phyloP scores from a whole-genome alignment of 192 early-diverging fungal species.

The Coemansia sp. region DNA sequence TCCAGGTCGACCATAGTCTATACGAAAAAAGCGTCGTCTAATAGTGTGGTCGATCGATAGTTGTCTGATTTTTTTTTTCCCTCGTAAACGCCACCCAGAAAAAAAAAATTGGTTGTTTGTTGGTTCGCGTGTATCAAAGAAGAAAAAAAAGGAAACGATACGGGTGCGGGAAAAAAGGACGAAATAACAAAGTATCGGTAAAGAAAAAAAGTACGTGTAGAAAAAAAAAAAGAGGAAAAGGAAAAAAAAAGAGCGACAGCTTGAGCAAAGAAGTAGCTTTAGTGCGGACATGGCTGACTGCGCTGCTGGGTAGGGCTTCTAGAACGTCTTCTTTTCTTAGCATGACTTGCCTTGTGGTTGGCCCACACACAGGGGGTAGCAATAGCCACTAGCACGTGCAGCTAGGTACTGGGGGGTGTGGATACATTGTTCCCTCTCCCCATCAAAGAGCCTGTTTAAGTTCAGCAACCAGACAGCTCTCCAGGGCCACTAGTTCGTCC shows the following conservation, averaged over 20 bases:
- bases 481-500: conserved; percentile 36
- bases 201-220: background rate
- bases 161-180: background rate
- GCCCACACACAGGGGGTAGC: background rate
- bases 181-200: background rate
- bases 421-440: background rate
- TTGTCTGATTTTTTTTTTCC: background rate
- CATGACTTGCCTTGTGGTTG: background rate
- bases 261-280: background rate
- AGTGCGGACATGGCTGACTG: background rate
- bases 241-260: background rate
- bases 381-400: conserved; percentile 8
- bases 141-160: background rate
- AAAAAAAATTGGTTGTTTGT: background rate
- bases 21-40: background rate
- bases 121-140: background rate
- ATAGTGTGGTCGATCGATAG: background rate
- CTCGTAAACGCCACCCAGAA: background rate
- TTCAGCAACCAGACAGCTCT: conserved; percentile 41
- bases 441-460: conserved; percentile 17
- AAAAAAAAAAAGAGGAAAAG: background rate
- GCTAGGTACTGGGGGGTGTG: background rate
- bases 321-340: background rate
- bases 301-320: background rate
- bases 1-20: conserved; percentile 42